Conservation (phyloP, 2,329 filamentous ascomycete species). For the Diplodia intermedia region DNA sequence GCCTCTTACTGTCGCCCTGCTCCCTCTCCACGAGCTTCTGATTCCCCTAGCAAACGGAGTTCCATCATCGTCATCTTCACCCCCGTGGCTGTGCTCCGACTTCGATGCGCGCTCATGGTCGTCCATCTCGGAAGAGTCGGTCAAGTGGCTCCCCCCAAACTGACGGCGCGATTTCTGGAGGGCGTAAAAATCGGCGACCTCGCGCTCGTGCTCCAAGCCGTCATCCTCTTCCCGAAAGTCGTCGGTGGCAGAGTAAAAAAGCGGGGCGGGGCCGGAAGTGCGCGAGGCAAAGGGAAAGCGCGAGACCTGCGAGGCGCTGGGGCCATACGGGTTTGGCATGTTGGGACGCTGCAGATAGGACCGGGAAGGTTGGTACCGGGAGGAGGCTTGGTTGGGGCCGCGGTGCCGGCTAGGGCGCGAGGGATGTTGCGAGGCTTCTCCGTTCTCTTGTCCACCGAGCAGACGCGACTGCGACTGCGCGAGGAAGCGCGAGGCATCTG, state of each 20-base stretch:
- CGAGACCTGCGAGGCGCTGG: constrained; percentile 71
- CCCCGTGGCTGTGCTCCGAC: constrained; percentile 56
- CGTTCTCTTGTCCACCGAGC: constrained; percentile 65
- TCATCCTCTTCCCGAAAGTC: constrained; percentile 94
- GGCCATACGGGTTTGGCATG: constrained; percentile 79
- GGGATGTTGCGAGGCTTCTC: constrained; percentile 36
- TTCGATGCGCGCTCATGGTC: constrained; percentile 62
- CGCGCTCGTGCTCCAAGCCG: constrained; percentile 85
- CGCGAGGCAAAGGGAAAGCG: constrained; percentile 82
- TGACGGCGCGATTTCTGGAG: constrained; percentile 88
- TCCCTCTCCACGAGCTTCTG: constrained; percentile 63
- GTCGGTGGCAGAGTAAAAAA: constrained; percentile 93
- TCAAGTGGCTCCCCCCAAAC: constrained; percentile 81
- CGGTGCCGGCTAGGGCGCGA: constrained; percentile 56
- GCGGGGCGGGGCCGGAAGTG: constrained; percentile 79
- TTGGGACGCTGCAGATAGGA: constrained; percentile 58
- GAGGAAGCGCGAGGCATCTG: constrained; percentile 96
- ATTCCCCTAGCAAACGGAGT: constrained; percentile 56
- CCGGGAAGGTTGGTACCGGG: constrained; percentile 58
- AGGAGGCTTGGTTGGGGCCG: constrained; percentile 56
- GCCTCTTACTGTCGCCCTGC: constrained; percentile 51
- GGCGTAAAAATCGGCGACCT: constrained; percentile 93
- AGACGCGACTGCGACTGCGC: constrained; percentile 94
- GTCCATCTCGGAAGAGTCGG: constrained; percentile 84
- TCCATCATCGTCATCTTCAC: constrained; percentile 46